These are phyloP conservation scores for Gentiana dahurica DNA, from an alignment of 257 asterid genomes.

Conservation along the genomic window DNA sequence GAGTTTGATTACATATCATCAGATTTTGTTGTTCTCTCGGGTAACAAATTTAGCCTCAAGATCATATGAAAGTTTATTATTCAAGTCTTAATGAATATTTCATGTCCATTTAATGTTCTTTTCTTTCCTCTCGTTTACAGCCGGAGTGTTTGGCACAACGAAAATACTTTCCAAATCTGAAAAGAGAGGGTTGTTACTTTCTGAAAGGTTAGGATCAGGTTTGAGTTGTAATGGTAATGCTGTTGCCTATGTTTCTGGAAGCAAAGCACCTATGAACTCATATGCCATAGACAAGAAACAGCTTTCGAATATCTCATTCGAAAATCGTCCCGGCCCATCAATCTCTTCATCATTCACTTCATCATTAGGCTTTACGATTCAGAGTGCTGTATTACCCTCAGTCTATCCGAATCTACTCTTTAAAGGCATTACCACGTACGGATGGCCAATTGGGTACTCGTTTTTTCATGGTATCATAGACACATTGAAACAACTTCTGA, in stretches of 20 bases:
- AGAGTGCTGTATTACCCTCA: constrained; percentile 41
- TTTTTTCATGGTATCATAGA: constrained; percentile 17
- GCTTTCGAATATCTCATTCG: constrained; percentile 21
- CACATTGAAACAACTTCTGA: constrained; percentile 15
- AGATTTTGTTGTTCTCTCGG: constrained; percentile 46
- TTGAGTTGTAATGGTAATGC: constrained; percentile 50
- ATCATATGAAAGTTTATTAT: not conserved
- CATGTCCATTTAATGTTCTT: no score
- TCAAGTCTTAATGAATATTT: no score
- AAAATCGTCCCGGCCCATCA: constrained; percentile 52
- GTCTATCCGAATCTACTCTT: constrained; percentile 34
- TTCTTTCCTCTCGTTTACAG: constrained; percentile 13
- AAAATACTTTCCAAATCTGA: constrained; percentile 43
- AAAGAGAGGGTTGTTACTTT: constrained; percentile 33
- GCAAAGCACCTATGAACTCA: constrained; percentile 38
- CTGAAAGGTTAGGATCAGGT: constrained; percentile 38
- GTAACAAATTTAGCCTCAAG: constrained; percentile 7
- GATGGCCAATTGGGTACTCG: constrained; percentile 17
- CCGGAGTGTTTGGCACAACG: constrained; percentile 53
- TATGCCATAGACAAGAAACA: constrained; percentile 27
- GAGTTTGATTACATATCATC: constrained; percentile 31
- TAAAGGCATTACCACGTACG: constrained; percentile 33
- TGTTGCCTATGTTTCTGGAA: constrained; percentile 38
- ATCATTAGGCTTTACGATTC: constrained; percentile 38
- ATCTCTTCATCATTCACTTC: constrained; percentile 48